phyloP scores from a whole-genome alignment of 2,329 filamentous ascomycete genomes.

The Colletotrichum simmondsii region DNA sequence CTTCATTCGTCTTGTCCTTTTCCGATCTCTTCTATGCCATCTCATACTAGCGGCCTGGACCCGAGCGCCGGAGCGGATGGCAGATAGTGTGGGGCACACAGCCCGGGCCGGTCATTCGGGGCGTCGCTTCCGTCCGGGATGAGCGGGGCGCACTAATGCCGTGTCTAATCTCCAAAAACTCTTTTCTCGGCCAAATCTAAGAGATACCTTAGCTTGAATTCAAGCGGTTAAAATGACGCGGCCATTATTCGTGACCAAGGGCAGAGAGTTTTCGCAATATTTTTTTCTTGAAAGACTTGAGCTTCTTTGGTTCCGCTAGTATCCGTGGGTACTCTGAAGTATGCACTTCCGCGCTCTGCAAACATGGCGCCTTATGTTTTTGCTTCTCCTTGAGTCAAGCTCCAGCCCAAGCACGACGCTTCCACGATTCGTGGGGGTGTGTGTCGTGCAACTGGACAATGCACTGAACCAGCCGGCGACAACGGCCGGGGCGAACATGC shows the following conservation, averaged over 20 bases:
- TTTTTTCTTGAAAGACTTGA: neutral
- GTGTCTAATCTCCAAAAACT: neutral
- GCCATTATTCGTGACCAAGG: neutral
- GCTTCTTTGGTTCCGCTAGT: neutral
- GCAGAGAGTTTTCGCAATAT: neutral
- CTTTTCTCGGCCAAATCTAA: neutral
- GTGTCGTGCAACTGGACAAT: no score
- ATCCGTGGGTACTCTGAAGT: neutral
- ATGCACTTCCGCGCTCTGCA: neutral
- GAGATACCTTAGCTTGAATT: neutral
- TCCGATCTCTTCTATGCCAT: neutral
- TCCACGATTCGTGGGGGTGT: neutral
- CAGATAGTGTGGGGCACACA: neutral
- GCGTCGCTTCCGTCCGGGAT: neutral
- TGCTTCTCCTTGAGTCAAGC: neutral
- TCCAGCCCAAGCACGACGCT: neutral
- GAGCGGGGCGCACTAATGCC: neutral
- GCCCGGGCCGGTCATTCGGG: no score
- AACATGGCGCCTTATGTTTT: neutral
- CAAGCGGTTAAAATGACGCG: neutral
- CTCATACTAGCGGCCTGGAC: neutral
- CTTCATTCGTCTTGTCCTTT: no score
- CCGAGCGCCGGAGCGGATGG: neutral
- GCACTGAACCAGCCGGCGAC: no score
- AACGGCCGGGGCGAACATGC: neutral